Base-by-base conservation (phyloP, 148 eudicot species). In the Rhododendron ovatum region DNA sequence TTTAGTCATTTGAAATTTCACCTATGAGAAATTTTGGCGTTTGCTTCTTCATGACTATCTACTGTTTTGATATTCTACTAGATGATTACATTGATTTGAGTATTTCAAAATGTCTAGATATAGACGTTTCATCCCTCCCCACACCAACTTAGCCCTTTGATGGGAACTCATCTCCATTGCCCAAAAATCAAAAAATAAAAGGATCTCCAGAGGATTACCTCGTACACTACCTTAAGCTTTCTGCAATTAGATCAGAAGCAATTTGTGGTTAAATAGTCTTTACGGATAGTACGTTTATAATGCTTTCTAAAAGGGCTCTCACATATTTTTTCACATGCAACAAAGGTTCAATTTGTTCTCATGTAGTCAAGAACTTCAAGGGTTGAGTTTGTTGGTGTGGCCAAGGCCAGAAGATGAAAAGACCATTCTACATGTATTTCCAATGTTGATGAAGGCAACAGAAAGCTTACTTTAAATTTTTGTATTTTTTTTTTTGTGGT, bases 71-170 rank as follows among this genome's bases (percentile, higher is more conserved):
- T 83, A 26, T 61, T 61, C 33, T 33, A 26, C 30, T 33, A 28
- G 75, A 65, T 79, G 71, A 30, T 84, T 75, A 6, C 22, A 74
- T 84, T 83, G n/a, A 35, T 86, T 82, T 61, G 9, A 17, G 65
- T 15, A 30, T 82, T 81, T n/a, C 18, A 22, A 57, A 53, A 28
- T 86, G 15, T 14, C 39, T 73, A 57, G 37, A 39, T 75, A 20
- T 75, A 17, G 63, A 55, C 14, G 4, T 53, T 2, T 10, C 24
- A 35, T 74, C 74, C 50, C 11, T 37, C 5, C 39, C 45, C 20
- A 63, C n/a, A 37, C 33, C 76, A 45, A 13, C 47, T 78, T 47
- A 5, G 47, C 79, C 79, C 79, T 75, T 75, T 75, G 3, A 17
- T 75, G 79, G 79, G 12, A 45, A 20, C 26, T 6, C n/a, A 39